Evolutionary conservation across 2,329 filamentous ascomycete genomes (phyloP), one percentile per base, ranked within the genome.

Genomic region (Fusarium scirpi): DNA sequence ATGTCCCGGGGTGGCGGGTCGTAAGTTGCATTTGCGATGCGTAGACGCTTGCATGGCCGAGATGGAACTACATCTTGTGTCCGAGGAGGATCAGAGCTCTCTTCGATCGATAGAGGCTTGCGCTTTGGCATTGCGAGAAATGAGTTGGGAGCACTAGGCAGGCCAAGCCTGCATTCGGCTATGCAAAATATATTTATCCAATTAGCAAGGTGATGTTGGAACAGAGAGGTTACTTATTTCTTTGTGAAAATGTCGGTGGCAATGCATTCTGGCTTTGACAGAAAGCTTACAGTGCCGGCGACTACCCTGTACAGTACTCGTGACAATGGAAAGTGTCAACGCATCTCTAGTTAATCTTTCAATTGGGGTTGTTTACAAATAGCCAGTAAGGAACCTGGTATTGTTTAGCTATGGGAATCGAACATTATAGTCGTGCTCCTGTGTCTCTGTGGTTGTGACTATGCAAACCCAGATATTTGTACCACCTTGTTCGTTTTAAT

Each of bases 1-100:
- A 85, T 84, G 80, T 97, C 92, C 60, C 46, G 71, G 18, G 68
- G 62, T 6, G 70, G 66, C 20, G 70, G 62, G 24, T 58, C 53
- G 45, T 48, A 29, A 5, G 65, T 40, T 43, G 25, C 41, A 9
- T 65, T 60, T 44, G 62, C 59, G 52, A 67, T 51, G 38, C 74
- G 74, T 16, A 32, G 41, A 29, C 76, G 76, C 55, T 78, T 78
- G 27, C 67, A 43, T 16, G 65, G 67, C 49, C 65, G 56, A 40
- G 65, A 49, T 49, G 40, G 56, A 34, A 46, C 46, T 57, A 54
- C 51, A 25, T 47, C 25, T 24, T 49, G 46, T 43, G 18, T 40
- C 10, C 29, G 4, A 43, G 24, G 27, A 54, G 22, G 34, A 12
- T 66, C 29, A 27, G 48, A 34, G 62, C 44, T 43, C 58, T 66